phyloP scores from a whole-genome alignment of 1,139 yeast genomes.

The Debaryomyces singareniensis region DNA sequence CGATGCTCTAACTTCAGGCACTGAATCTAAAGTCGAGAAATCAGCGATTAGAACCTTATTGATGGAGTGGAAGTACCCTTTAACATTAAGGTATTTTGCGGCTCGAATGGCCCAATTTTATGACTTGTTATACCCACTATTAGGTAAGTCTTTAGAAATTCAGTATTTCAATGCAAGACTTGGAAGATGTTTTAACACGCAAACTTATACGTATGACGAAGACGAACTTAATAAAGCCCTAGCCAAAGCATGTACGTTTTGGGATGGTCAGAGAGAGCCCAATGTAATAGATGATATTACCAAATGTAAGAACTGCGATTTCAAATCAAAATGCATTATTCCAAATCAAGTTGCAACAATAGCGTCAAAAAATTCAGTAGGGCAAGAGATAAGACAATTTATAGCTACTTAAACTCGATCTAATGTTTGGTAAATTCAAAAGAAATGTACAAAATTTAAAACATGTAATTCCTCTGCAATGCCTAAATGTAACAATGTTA shows the following conservation, averaged over 20 bases:
- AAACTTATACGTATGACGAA: conserved; percentile 28
- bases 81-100: conserved; percentile 53
- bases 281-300: conserved; percentile 25
- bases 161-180: conserved; percentile 45
- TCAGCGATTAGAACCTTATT: conserved; percentile 12
- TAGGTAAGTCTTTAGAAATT: conserved; percentile 33
- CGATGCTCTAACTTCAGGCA: neutral
- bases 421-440: neutral
- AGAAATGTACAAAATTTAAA: neutral
- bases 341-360: conserved; percentile 16
- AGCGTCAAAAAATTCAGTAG: conserved; percentile 3
- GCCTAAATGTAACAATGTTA: neutral
- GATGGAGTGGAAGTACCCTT: conserved; percentile 43
- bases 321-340: conserved; percentile 26
- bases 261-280: conserved; percentile 52
- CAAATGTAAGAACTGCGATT: conserved; percentile 53
- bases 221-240: conserved; percentile 20
- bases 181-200: conserved; percentile 29
- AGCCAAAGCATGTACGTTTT: conserved; percentile 33
- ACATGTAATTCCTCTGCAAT: neutral
- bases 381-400: conserved; percentile 4
- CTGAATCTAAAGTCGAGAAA: conserved; percentile 1
- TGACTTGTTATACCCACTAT: conserved; percentile 22
- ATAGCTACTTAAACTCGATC: conserved; percentile 2
- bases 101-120: conserved; percentile 49